These are phyloP conservation scores for Eutrema heterophyllum DNA, from an alignment of 345 rosid species.

Conservation along the genomic window DNA sequence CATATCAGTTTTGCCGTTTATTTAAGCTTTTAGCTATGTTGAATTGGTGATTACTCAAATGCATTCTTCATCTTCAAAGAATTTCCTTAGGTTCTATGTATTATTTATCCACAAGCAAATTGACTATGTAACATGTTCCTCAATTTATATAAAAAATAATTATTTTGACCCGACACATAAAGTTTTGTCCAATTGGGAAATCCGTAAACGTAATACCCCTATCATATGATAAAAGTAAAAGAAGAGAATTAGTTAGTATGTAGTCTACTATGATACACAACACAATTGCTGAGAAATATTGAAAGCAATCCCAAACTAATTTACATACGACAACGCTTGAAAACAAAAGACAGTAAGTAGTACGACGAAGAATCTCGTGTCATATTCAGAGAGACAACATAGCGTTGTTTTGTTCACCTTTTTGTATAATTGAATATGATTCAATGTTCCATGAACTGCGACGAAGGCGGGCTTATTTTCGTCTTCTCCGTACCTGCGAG, in stretches of 20 bases:
- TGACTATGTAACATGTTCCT: background rate
- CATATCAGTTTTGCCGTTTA: background rate
- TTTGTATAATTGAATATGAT: background rate
- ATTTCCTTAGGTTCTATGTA: background rate
- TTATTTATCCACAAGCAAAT: background rate
- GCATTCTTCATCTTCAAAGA: background rate
- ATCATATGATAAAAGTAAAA: background rate
- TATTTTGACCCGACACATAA: background rate
- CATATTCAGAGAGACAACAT: constrained; percentile 8
- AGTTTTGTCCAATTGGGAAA: background rate
- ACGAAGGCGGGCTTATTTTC: constrained; percentile 67
- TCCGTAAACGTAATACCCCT: background rate
- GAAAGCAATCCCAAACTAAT: constrained; percentile 13
- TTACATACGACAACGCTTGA: constrained; percentile 17
- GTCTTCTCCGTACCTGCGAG: constrained; percentile 78
- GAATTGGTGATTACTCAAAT: background rate
- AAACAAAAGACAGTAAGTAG: background rate
- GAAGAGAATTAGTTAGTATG: constrained; percentile 3
- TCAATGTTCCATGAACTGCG: constrained; percentile 77
- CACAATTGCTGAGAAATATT: background rate
- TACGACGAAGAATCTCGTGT: constrained; percentile 21
- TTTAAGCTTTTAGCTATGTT: background rate
- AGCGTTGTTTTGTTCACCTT: constrained; percentile 14
- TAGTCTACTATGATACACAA: constrained; percentile 16
- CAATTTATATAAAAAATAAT: background rate